Base-by-base conservation (phyloP, 129 eudicot species). In the Flaveria brownii region DNA sequence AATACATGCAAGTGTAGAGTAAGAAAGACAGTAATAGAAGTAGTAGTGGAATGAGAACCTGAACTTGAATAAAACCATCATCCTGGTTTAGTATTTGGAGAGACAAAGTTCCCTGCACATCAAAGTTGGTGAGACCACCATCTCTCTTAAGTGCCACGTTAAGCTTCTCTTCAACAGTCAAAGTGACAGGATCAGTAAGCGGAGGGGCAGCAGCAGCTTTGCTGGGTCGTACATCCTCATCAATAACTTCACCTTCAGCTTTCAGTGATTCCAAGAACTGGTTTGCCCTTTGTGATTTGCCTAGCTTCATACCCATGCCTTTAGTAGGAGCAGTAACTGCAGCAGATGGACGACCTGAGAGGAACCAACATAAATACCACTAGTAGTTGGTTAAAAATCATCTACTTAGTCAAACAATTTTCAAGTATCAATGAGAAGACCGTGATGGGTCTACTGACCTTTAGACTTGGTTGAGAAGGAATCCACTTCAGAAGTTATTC, bases 221-320 rank as follows among this genome's bases (percentile, higher is more conserved):
- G 77, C 85, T 82, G 74, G 79, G 88, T 30, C 86, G 78, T 75
- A 91, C 95, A 79, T 88, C 96, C 69, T 91, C 97, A 56, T 87
- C 86, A 74, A 91, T 88, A 70, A 83, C 81, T 82, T 91, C 97
- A 52, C 97, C 97, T 82, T 88, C 96, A 49, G 96, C 97, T 87
- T 89, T 91, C 70, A 91, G 81, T 47, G 97, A 91, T 78, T 88
- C 97, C 90, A 88, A 80, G 55, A 91, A 91, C 75, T 88, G 90
- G 82, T 87, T 91, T 42, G 89, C 83, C 84, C 68, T 85, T 77
- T 87, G 90, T 26, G 89, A 54, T 82, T 89, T 91, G 13, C 97
- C 96, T 69, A 95, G 91, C 86, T 89, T 74, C 99, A 95, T 91
- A 59, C 99, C 99, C 84, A 85, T 85, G 80, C 94, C 94, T 82